Evolutionary conservation across 2,329 filamentous ascomycete genomes (phyloP), one percentile per base, ranked within the genome.

Genomic region (Aspergillus sp.): DNA sequence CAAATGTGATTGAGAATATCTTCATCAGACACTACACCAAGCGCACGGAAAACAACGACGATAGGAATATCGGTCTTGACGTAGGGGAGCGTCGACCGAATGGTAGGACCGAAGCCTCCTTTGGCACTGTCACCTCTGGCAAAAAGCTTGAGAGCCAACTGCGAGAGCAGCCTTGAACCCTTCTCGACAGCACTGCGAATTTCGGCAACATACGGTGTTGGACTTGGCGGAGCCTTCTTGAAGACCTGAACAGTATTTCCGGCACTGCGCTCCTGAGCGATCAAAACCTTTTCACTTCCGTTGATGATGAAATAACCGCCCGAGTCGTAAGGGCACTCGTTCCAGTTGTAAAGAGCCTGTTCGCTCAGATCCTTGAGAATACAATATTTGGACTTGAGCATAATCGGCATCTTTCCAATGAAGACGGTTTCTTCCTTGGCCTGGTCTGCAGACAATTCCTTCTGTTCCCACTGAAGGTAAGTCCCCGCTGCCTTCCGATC

Each of bases 241-340:
- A 99, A 99, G 27, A 99, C 93, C 77, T 99, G 95, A 5, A 99
- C 95, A 58, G 98, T 99, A 72, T 99, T 99, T 71, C 93, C 95
- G 41, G 95, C 95, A 72, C 93, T 97, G 62, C 95, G 90, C 77
- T 99, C 95, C 74, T 99, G 95, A 1, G 95, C 95, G 68, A 99
- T 99, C 66, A 99, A 80, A 21, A 99, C 95, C 82, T 99, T 99
- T 73, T 99, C 95, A 76, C 91, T 96, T 44, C 95, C 95, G 78
- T 99, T 99, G 82, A 99, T 99, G 68, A 99, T 91, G 72, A 99
- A 99, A 77, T 99, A 99, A 64, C 95, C 95, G 66, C 95, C 95
- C 71, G 97, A 95, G 70, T 99, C 95, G 75, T 97, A 99, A 0
- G 95, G 95, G 66, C 95, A 99, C 77, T 99, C 95, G 71, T 96